Base-by-base conservation (phyloP, 352 stramenopile genomes). In the Pythium coloratum region DNA sequence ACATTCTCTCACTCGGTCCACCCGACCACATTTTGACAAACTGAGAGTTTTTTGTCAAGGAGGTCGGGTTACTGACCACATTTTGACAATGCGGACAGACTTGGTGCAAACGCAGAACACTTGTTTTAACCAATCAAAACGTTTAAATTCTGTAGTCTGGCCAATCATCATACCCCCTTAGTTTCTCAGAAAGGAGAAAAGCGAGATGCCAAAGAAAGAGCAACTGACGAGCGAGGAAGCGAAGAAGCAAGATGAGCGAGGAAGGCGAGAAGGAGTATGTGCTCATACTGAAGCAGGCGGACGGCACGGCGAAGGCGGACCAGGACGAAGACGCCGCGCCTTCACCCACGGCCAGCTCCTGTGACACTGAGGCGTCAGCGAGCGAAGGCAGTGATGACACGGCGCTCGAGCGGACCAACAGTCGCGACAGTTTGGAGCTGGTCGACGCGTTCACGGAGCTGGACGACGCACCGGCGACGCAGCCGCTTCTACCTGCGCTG, bases 401-500 rank as follows among this genome's bases (percentile, higher is more conserved):
- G 18, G 24, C 20, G 49, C 34, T 70, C 46, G 44, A 24, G 8
- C 38, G 30, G 8, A 59, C 50, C 14, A 51, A 36, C 33, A 66
- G 59, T 34, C 34, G 40, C 14, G 65, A 64, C 14, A 53, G 72
- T 57, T 28, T 28, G 24, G 42, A 61, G 51, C 51, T 68, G 36
- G 71, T 78, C 3, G 74, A 78, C 20, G 62, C 62, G 62, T 78
- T 76, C 46, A 72, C 87, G 9, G 82, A 91, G 57, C 65, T 84
- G 10, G 78, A 88, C 16, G 62, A 73, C 46, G 74, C 84, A 44
- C 76, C 76, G 12, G 75, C 84, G 38, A 65, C 69, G 26, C 77
- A 91, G 58, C 86, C 86, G 6, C 91, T 89, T 67, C 71, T 92
- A 16, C 86, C 86, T 7, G 82, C 81, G 60, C 73, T 95, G 24